Percentiles rank a stretch among this genome's conserved stretches.
phyloP scores from a whole-genome alignment of 495 filamentous ascomycete species.

The Rhizodiscina lignyota region DNA sequence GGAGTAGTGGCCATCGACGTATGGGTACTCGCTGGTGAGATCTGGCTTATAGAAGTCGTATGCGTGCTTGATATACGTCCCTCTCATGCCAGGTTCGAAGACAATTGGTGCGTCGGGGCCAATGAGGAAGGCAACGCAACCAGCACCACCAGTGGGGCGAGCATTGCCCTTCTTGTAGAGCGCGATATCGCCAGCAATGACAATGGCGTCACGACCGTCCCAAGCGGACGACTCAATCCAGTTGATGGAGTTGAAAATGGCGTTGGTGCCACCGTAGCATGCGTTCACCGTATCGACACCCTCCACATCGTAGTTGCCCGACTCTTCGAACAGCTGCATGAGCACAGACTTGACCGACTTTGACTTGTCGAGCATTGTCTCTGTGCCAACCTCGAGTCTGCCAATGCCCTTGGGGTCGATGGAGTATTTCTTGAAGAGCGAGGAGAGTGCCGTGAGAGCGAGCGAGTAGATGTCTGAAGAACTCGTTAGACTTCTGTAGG shows the following conservation, averaged over 20 bases:
- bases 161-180: slow-evolving; percentile 94
- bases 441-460: slow-evolving; percentile 73
- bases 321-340: slow-evolving; percentile 86
- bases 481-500: neutral
- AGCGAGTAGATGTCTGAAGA: slow-evolving; percentile 90
- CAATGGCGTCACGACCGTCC: slow-evolving; percentile 90
- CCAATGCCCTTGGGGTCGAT: slow-evolving; percentile 83
- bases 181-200: slow-evolving; percentile 92
- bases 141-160: slow-evolving; percentile 88
- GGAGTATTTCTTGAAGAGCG: slow-evolving; percentile 81
- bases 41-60: slow-evolving; percentile 99
- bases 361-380: slow-evolving; percentile 97
- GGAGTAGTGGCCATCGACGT: slow-evolving; percentile 92
- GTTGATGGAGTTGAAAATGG: slow-evolving; percentile 91
- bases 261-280: slow-evolving; percentile 97
- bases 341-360: slow-evolving; percentile 99
- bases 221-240: slow-evolving; percentile 97
- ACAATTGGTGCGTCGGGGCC: slow-evolving; percentile 85
- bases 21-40: slow-evolving; percentile 91
- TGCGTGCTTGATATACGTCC: slow-evolving; percentile 81
- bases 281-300: slow-evolving; percentile 94
- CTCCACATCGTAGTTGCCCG: slow-evolving; percentile 82
- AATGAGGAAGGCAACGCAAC: slow-evolving; percentile 85
- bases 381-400: slow-evolving; percentile 91
- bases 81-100: slow-evolving; percentile 82